A percentile compares a stretch with the other conserved stretches of the same genome.
phyloP scores from a whole-genome alignment of 1,284 basidiomycete genomes.

The Pyrrhoderma lamaoense region DNA sequence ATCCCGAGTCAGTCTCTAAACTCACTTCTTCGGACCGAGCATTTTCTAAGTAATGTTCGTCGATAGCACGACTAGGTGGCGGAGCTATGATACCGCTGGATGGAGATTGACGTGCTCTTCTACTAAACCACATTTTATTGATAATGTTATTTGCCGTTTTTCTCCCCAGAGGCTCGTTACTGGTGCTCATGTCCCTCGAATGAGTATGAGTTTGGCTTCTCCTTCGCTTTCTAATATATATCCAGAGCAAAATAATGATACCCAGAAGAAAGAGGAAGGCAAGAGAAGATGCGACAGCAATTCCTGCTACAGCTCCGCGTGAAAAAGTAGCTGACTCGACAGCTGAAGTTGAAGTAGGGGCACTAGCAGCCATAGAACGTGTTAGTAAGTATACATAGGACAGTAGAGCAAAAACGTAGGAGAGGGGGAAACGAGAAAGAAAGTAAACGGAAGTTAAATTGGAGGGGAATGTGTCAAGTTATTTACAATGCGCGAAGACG shows the following conservation, averaged over 20 bases:
- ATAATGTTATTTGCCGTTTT: neutral
- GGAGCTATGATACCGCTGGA: too few relatives aligned
- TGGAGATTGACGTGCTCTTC: too few relatives aligned
- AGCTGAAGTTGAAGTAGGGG: constrained; percentile 20
- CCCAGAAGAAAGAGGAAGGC: constrained; percentile 39
- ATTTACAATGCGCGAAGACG: constrained; percentile 1
- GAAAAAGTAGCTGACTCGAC: constrained; percentile 21
- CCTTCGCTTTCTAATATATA: constrained; percentile 34
- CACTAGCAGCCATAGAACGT: constrained; percentile 16
- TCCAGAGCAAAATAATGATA: constrained; percentile 33
- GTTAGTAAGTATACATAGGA: neutral
- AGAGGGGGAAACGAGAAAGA: neutral
- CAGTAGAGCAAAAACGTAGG: constrained; percentile 3
- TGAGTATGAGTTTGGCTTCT: constrained; percentile 19
- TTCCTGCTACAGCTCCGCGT: constrained; percentile 55
- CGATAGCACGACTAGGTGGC: too few relatives aligned
- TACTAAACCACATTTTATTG: too few relatives aligned
- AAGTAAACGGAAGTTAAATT: neutral
- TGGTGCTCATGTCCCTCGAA: constrained; percentile 21
- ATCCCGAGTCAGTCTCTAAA: constrained; percentile 14
- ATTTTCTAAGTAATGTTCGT: neutral
- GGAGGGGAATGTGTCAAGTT: neutral
- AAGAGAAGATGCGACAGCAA: constrained; percentile 48
- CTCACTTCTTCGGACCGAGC: constrained; percentile 4
- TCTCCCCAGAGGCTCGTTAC: constrained; percentile 23